phyloP scores from a whole-genome alignment of 805 yeast species.

The Candida fluviatilis region DNA sequence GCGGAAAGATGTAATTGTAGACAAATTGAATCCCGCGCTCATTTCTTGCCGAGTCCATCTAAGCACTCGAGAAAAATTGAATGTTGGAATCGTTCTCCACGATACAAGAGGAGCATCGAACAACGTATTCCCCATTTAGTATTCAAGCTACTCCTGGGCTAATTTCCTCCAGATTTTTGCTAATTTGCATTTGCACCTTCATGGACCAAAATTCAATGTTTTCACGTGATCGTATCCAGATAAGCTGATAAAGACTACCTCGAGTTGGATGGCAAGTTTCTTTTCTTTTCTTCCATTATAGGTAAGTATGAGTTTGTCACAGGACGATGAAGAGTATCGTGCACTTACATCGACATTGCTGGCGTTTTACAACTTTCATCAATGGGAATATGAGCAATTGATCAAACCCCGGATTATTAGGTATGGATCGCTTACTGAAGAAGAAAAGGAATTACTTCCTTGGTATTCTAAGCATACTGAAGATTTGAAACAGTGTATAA shows the following conservation, averaged over 20 bases:
- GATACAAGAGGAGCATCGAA: too few relatives aligned
- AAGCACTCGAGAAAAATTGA: too few relatives aligned
- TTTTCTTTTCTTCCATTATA: neutral
- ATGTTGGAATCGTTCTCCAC: too few relatives aligned
- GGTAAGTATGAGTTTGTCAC: neutral
- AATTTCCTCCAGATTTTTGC: too few relatives aligned
- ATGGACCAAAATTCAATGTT: neutral
- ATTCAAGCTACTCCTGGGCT: too few relatives aligned
- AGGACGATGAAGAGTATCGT: conserved; percentile 28
- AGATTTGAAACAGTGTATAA: conserved; percentile 39
- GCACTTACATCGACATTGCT: conserved; percentile 35
- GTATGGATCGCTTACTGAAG: conserved; percentile 24
- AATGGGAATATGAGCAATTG: conserved; percentile 29
- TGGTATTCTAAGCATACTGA: conserved; percentile 46
- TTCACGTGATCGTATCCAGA: conserved; percentile 1
- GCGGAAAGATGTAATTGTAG: too few relatives aligned
- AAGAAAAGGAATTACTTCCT: conserved; percentile 42
- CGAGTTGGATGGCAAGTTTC: too few relatives aligned
- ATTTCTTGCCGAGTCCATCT: too few relatives aligned
- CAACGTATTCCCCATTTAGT: too few relatives aligned
- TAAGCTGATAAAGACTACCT: too few relatives aligned
- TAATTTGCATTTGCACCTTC: too few relatives aligned
- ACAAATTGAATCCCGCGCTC: too few relatives aligned
- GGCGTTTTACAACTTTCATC: conserved; percentile 30
- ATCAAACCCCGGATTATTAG: conserved; percentile 28